Conservation (phyloP, 148 eudicot genomes). For the Rhododendron mucronatum region DNA sequence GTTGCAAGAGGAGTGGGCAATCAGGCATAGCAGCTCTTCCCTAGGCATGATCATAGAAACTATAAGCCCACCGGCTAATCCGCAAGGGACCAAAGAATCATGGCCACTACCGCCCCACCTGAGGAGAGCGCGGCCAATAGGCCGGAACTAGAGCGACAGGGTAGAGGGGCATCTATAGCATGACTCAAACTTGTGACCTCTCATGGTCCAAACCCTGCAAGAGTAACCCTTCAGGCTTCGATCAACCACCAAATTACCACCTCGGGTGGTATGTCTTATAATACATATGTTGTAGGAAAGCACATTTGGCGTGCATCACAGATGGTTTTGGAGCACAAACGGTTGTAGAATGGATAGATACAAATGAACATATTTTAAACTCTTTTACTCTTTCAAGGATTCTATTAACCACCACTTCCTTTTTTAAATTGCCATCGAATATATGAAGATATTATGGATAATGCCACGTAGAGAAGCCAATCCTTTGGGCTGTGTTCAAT, state of each 20-base stretch:
- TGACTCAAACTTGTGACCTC: background rate
- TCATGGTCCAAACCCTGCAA: background rate
- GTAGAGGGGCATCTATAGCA: background rate
- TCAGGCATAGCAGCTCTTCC: too few species aligned
- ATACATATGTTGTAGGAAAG: background rate
- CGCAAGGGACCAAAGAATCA: background rate
- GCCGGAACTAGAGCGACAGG: background rate
- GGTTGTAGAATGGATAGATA: background rate
- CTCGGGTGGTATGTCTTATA: background rate
- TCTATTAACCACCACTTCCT: background rate
- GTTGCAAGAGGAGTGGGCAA: background rate
- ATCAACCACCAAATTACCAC: background rate
- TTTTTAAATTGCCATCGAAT: background rate
- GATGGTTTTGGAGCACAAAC: background rate
- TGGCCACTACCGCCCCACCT: background rate
- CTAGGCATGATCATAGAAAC: background rate
- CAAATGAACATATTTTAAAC: background rate
- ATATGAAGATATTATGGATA: background rate
- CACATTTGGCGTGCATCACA: background rate
- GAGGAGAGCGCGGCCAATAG: background rate
- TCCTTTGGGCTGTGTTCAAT: background rate
- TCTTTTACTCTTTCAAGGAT: background rate
- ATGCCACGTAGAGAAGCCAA: background rate
- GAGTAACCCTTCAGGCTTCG: background rate
- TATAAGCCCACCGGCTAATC: background rate